Evolutionary conservation across 2,329 filamentous ascomycete species (phyloP), one percentile per base, ranked within the genome.

Genomic region (Pyricularia sp.): DNA sequence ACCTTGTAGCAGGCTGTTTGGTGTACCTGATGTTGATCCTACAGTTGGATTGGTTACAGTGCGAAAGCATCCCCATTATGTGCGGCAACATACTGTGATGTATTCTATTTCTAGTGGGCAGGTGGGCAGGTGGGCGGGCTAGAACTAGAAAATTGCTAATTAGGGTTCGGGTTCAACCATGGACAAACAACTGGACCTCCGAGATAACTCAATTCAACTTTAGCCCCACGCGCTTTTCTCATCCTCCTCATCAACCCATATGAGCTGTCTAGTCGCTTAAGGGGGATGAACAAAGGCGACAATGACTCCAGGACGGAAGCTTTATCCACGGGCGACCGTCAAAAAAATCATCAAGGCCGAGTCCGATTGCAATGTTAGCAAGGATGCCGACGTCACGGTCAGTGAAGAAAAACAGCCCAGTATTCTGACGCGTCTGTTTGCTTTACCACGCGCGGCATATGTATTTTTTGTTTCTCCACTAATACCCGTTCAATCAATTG

Each of bases 341-440:
- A 95, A 93, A 79, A 94, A 93, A 79, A 94, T 96, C 70, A 85
- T 96, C 75, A 97, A 97, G 80, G 93, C 92, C 23, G 93, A 97
- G 78, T 91, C 92, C 10, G 90, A 92, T 71, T 88, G 90, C 76
- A 90, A 86, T 72, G 79, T 97, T 71, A 92, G 90, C 82, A 95
- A 93, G 79, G 94, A 95, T 78, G 91, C 89, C 33, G 94, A 97
- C 79, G 88, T 96, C 69, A 83, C 94, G 80, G 92, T 96, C 80
- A 70, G 86, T 74, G 64, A 67, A 36, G 58, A 26, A 11, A 28
- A 7, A 4, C 58, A 23, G 11, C 3, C 25, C 58, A 61, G 6
- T 59, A 25, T 26, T 23, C 58, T 67, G 58, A 65, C n/a, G 71
- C 72, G 31, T 36, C 23, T 36, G 6, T 7, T 26, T 7, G 17